Conservation (phyloP, 768 basidiomycete genomes). For the Tylopilus balloui region DNA sequence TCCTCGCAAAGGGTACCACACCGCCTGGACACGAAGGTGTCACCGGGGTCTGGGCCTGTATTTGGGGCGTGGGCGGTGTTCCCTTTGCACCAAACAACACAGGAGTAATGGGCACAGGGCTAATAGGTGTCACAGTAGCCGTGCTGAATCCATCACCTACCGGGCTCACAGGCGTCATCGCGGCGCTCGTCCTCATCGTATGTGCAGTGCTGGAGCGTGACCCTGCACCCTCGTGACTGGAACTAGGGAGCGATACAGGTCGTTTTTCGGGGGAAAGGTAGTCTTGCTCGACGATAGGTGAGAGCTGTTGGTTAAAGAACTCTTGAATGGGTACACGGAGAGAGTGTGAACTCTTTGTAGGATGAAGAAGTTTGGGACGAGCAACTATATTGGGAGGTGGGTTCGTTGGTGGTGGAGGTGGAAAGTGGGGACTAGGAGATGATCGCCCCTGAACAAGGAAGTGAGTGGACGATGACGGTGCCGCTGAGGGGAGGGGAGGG, state of each 20-base stretch:
- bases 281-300: slow-evolving; percentile 64
- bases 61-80: slow-evolving; percentile 8
- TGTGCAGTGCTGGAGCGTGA: slow-evolving; percentile 24
- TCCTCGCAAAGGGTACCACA: slow-evolving; percentile 22
- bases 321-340: slow-evolving; percentile 37
- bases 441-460: slow-evolving; percentile 17
- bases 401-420: slow-evolving; percentile 30
- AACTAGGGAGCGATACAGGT: slow-evolving; percentile 32
- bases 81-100: slow-evolving; percentile 19
- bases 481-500: background rate
- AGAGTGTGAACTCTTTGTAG: slow-evolving; percentile 39
- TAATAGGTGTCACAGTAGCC: slow-evolving; percentile 29
- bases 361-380: slow-evolving; percentile 31
- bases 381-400: slow-evolving; percentile 26
- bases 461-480: slow-evolving; percentile 12
- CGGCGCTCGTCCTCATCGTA: slow-evolving; percentile 34
- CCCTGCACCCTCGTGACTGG: slow-evolving; percentile 24
- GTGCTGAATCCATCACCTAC: slow-evolving; percentile 15
- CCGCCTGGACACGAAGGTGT: slow-evolving; percentile 21
- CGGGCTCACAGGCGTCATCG: slow-evolving; percentile 26
- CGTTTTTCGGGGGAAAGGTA: slow-evolving; percentile 51
- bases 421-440: slow-evolving; percentile 32
- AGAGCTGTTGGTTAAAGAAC: slow-evolving; percentile 41
- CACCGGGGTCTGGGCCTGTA: slow-evolving; percentile 20
- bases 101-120: slow-evolving; percentile 27